Percentiles rank a stretch among this genome's conserved stretches.
These are phyloP conservation scores for Melastoma malabathricum DNA, from an alignment of 345 rosid species.

Conservation along the genomic window DNA sequence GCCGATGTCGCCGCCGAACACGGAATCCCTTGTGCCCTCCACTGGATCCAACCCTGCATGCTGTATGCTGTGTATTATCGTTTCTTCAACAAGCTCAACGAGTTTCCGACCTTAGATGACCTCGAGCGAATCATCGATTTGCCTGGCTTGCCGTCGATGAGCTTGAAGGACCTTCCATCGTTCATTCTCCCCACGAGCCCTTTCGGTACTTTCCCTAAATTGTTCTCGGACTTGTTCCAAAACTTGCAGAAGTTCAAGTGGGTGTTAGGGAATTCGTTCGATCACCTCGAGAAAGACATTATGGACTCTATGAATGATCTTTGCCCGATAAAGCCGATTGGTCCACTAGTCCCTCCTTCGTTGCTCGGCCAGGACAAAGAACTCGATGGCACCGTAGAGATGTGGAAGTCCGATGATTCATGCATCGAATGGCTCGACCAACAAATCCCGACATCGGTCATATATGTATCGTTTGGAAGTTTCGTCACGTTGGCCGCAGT, in stretches of 20 bases:
- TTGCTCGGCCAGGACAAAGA: constrained; percentile 19
- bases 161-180: constrained; percentile 29
- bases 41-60: constrained; percentile 48
- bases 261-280: constrained; percentile 36
- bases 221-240: constrained; percentile 13
- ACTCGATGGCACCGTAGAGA: constrained; percentile 13
- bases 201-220: constrained; percentile 8
- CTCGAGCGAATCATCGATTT: constrained; percentile 16
- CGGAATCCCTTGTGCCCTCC: constrained; percentile 29
- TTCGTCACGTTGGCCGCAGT: constrained; percentile 12
- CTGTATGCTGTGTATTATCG: constrained; percentile 26
- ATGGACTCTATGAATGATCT: constrained; percentile 22
- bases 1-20: constrained; percentile 24
- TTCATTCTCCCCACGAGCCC: constrained; percentile 29
- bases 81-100: constrained; percentile 18
- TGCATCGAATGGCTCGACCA: constrained; percentile 33
- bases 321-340: constrained; percentile 26
- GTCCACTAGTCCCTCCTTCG: constrained; percentile 34
- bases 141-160: constrained; percentile 31
- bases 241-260: constrained; percentile 20
- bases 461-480: constrained; percentile 46
- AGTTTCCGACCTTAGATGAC: constrained; percentile 18
- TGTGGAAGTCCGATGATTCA: constrained; percentile 26
- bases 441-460: constrained; percentile 18
- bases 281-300: constrained; percentile 29